These are phyloP conservation scores for Saxophila tyrrhenica DNA, from an alignment of 495 filamentous ascomycete genomes.

Conservation along the genomic window DNA sequence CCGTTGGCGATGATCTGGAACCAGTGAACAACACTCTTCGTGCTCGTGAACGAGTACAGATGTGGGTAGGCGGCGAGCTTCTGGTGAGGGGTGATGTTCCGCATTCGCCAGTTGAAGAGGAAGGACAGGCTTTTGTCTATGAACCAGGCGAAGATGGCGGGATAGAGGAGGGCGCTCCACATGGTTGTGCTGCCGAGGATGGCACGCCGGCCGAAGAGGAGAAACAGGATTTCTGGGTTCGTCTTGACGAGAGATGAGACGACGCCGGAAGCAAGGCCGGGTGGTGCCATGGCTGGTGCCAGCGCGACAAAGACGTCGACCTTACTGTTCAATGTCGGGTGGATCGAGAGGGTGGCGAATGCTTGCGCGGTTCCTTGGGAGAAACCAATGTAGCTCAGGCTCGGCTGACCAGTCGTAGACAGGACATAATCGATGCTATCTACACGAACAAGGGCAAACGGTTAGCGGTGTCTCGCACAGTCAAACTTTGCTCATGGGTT, in stretches of 20 bases:
- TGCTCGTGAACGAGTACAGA: constrained; percentile 89
- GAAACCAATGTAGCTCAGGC: constrained; percentile 93
- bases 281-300: constrained; percentile 90
- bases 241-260: constrained; percentile 90
- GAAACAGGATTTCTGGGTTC: constrained; percentile 82
- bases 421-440: constrained; percentile 89
- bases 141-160: constrained; percentile 79
- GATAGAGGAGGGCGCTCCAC: constrained; percentile 94
- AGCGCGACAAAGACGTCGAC: constrained; percentile 96
- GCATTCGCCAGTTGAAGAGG: constrained; percentile 82
- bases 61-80: constrained; percentile 97
- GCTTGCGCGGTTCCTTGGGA: constrained; percentile 95
- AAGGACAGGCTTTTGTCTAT: constrained; percentile 74
- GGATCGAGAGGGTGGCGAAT: constrained; percentile 87
- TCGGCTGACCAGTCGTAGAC: constrained; percentile 64
- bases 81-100: constrained; percentile 75
- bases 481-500: no score
- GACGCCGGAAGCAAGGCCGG: constrained; percentile 75
- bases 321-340: constrained; percentile 83
- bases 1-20: constrained; percentile 97
- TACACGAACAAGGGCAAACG: no score
- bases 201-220: constrained; percentile 88
- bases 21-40: constrained; percentile 95
- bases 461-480: no score
- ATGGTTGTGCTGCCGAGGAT: constrained; percentile 89